A percentile compares a stretch with the other conserved stretches of the same genome.
Conservation (phyloP, 1,284 basidiomycete species). For the Malassezia restricta region DNA sequence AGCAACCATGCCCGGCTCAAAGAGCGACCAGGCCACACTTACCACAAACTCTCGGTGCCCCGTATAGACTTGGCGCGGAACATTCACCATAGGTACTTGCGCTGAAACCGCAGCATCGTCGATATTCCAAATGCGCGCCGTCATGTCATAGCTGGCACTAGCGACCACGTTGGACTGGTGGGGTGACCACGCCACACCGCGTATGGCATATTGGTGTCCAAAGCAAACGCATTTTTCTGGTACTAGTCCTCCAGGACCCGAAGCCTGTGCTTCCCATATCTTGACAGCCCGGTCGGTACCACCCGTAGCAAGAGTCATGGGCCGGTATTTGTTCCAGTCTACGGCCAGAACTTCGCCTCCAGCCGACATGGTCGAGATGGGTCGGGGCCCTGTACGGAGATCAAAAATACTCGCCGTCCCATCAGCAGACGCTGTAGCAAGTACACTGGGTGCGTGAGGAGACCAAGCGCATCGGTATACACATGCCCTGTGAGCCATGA, state of each 20-base stretch:
- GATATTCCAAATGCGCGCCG: slow-evolving; percentile 62
- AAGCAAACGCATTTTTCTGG: slow-evolving; percentile 24
- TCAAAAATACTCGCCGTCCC: slow-evolving; percentile 38
- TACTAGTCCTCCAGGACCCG: background rate
- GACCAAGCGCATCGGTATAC: slow-evolving; percentile 83
- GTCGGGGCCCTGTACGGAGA: slow-evolving; percentile 15
- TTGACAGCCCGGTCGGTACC: slow-evolving; percentile 69
- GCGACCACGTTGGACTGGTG: slow-evolving; percentile 65
- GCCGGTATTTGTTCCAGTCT: slow-evolving; percentile 87
- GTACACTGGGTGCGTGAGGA: slow-evolving; percentile 67
- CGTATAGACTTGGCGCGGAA: slow-evolving; percentile 60
- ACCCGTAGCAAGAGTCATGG: slow-evolving; percentile 63
- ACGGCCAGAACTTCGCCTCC: slow-evolving; percentile 54
- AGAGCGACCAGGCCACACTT: slow-evolving; percentile 69
- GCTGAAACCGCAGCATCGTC: slow-evolving; percentile 21
- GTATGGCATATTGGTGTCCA: slow-evolving; percentile 51
- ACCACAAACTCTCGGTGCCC: slow-evolving; percentile 89
- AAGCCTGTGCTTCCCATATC: slow-evolving; percentile 59
- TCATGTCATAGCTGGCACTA: slow-evolving; percentile 89
- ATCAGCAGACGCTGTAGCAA: slow-evolving; percentile 74
- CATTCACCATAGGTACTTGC: slow-evolving; percentile 1
- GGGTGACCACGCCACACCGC: slow-evolving; percentile 50
- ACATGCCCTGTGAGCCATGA: slow-evolving; percentile 69
- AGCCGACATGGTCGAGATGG: slow-evolving; percentile 22
- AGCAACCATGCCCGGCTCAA: slow-evolving; percentile 69